phyloP scores from a whole-genome alignment of 2,329 filamentous ascomycete species.

The Eutypa lata region DNA sequence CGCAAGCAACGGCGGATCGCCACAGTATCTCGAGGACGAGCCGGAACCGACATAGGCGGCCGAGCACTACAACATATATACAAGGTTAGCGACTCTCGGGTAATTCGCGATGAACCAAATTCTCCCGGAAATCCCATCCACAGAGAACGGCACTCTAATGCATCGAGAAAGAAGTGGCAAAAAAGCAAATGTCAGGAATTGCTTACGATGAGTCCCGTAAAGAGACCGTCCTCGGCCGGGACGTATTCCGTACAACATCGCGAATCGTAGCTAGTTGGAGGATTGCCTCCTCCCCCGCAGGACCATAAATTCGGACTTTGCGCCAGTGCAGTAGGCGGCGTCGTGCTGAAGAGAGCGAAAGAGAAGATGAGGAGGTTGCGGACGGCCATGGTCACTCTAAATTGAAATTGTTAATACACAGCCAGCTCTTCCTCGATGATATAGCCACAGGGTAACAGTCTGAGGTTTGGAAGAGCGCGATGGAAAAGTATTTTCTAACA shows the following conservation, averaged over 20 bases:
- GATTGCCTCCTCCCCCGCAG: not conserved
- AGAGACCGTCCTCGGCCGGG: not conserved
- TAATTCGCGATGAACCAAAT: too few species aligned
- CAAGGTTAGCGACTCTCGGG: too few species aligned
- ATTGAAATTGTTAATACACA: too few species aligned
- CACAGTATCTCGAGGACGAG: not conserved
- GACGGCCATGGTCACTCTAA: not conserved
- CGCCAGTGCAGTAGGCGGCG: not conserved
- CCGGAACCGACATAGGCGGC: not conserved
- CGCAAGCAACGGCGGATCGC: not conserved
- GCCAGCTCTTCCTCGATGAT: too few species aligned
- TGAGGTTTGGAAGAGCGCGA: too few species aligned
- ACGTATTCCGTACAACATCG: not conserved
- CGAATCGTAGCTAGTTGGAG: not conserved
- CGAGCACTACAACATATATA: too few species aligned
- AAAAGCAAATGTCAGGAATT: not conserved
- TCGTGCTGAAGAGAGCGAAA: not conserved
- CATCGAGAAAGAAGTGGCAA: too few species aligned
- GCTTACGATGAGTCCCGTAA: not conserved
- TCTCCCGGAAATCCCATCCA: too few species aligned
- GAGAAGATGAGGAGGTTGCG: not conserved
- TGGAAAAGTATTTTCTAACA: too few species aligned
- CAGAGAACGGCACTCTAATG: too few species aligned
- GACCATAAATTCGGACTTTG: not conserved
- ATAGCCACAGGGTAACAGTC: too few species aligned